A percentile compares a stretch with the other conserved stretches of the same genome.
phyloP scores from a whole-genome alignment of 371 early-diverging fungal genomes.

The Encephalitozoon romaleae region DNA sequence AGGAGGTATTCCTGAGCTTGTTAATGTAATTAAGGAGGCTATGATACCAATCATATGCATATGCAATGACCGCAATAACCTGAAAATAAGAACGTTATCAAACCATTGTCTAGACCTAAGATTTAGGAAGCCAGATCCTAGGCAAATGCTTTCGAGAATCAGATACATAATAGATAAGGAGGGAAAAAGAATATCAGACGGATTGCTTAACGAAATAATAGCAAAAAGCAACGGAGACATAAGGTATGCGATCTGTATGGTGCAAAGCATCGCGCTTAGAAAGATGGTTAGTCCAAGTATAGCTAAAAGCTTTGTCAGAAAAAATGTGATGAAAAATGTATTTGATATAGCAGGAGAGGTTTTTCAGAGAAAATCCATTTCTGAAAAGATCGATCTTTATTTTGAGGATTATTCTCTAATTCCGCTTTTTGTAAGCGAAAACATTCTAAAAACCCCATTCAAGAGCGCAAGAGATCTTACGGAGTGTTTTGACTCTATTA shows the following conservation, averaged over 20 bases:
- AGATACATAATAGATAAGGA: constrained; percentile 72
- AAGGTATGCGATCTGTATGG: constrained; percentile 86
- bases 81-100: constrained; percentile 77
- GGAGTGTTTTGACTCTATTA: constrained; percentile 76
- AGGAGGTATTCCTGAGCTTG: constrained; percentile 84
- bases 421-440: constrained; percentile 80
- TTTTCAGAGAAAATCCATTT: constrained; percentile 64
- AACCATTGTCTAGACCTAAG: constrained; percentile 76
- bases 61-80: constrained; percentile 82
- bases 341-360: constrained; percentile 74
- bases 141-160: constrained; percentile 68
- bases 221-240: constrained; percentile 76
- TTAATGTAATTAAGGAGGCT: constrained; percentile 75
- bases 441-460: constrained; percentile 50
- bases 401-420: constrained; percentile 79
- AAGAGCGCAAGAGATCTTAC: constrained; percentile 18
- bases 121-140: constrained; percentile 69
- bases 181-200: constrained; percentile 67
- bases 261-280: constrained; percentile 69
- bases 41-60: constrained; percentile 94
- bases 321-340: constrained; percentile 68
- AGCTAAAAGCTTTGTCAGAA: constrained; percentile 63
- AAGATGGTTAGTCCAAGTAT: not conserved
- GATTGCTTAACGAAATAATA: constrained; percentile 77
- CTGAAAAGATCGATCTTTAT: constrained; percentile 76